A percentile compares a stretch with the other conserved stretches of the same genome.
Conservation (phyloP, 345 rosid species). For the Dimocarpus longan region DNA sequence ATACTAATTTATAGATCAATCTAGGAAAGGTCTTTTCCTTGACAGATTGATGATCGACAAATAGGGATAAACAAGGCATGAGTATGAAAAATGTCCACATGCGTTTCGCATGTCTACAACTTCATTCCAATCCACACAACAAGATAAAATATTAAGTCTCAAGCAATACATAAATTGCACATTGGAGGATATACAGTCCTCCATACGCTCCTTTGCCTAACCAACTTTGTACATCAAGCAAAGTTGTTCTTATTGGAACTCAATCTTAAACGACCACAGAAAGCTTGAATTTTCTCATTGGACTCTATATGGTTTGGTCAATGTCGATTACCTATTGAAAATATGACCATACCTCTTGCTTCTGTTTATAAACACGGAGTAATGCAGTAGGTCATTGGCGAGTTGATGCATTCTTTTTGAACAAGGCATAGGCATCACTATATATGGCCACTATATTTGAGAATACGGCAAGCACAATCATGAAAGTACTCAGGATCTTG, state of each 20-base stretch:
- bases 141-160: slow-evolving; percentile 21
- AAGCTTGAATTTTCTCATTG: slow-evolving; percentile 6
- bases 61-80: not conserved
- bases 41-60: not conserved
- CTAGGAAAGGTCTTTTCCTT: not conserved
- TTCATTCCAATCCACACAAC: not conserved
- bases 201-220: not conserved
- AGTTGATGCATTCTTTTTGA: slow-evolving; percentile 47
- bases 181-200: slow-evolving; percentile 13
- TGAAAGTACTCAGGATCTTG: slow-evolving; percentile 58
- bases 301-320: slow-evolving; percentile 8
- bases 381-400: slow-evolving; percentile 20
- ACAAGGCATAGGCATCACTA: slow-evolving; percentile 65
- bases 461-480: slow-evolving; percentile 80
- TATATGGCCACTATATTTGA: slow-evolving; percentile 78
- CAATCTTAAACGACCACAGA: slow-evolving; percentile 6
- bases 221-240: slow-evolving; percentile 19
- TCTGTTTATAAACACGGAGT: not conserved
- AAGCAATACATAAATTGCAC: slow-evolving; percentile 3
- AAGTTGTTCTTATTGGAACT: slow-evolving; percentile 18
- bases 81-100: not conserved
- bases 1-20: too few relatives aligned
- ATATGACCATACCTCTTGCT: not conserved
- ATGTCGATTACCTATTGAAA: not conserved
- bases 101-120: not conserved